Evolutionary conservation across 805 yeast species (phyloP).

Genomic region (Huiozyma sinensis): DNA sequence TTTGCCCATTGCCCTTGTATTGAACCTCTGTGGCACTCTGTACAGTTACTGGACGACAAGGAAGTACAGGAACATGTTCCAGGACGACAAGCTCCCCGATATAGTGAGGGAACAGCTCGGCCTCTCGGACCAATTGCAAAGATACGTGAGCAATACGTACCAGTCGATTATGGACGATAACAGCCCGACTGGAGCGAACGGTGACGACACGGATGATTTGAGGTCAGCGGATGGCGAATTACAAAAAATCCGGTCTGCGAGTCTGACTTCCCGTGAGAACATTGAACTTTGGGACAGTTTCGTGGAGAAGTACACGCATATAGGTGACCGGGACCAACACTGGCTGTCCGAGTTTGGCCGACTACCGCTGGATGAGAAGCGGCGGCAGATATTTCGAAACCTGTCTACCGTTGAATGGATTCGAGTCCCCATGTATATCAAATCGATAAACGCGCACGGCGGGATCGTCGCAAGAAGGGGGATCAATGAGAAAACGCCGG

Average conservation of each 20-base stretch:
- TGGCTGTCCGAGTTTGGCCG: slow-evolving; percentile 10
- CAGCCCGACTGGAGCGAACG: slow-evolving; percentile 8
- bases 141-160: slow-evolving; percentile 15
- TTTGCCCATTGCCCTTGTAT: slow-evolving; percentile 19
- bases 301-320: slow-evolving; percentile 16
- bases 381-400: slow-evolving; percentile 36
- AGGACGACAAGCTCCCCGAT: slow-evolving; percentile 14
- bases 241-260: background rate
- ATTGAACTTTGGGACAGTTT: slow-evolving; percentile 19
- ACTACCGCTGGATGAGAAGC: slow-evolving; percentile 30
- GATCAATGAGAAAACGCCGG: slow-evolving; percentile 24
- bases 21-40: slow-evolving; percentile 22
- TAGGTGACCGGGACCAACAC: slow-evolving; percentile 8
- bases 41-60: slow-evolving; percentile 22
- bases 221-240: background rate
- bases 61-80: slow-evolving; percentile 17
- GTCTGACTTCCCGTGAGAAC: slow-evolving; percentile 1
- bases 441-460: slow-evolving; percentile 74
- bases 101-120: slow-evolving; percentile 16
- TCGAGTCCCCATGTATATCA: slow-evolving; percentile 63
- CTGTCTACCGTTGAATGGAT: slow-evolving; percentile 64
- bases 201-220: slow-evolving; percentile 2
- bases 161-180: slow-evolving; percentile 16
- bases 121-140: slow-evolving; percentile 16
- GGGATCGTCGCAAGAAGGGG: slow-evolving; percentile 76